Conservation (phyloP, 2,329 filamentous ascomycete species). For the Cyclaneusma minus region DNA sequence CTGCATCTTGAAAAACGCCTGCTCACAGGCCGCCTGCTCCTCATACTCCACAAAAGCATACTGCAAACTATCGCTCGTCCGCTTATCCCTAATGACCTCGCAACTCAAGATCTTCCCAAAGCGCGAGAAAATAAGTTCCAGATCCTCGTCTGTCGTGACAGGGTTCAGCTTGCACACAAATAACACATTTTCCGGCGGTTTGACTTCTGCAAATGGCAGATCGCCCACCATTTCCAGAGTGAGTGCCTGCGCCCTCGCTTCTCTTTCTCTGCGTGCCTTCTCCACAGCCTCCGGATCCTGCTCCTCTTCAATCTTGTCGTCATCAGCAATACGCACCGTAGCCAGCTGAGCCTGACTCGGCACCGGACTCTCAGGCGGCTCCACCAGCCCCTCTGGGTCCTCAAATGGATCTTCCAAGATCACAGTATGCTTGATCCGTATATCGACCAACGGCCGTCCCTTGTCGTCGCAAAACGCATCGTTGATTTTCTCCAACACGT, state of each 20-base stretch:
- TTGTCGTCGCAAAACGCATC: conserved; percentile 73
- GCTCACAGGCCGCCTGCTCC: conserved; percentile 81
- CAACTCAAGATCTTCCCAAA: conserved; percentile 93
- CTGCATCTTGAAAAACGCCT: conserved; percentile 98
- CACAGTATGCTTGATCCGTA: conserved; percentile 84
- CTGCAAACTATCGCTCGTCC: conserved; percentile 86
- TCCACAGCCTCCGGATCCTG: conserved; percentile 65
- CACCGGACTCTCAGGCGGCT: conserved; percentile 64
- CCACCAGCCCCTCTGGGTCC: conserved; percentile 61
- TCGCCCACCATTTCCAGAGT: conserved; percentile 98
- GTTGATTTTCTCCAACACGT: conserved; percentile 87
- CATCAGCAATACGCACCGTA: conserved; percentile 81
- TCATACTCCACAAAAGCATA: conserved; percentile 98
- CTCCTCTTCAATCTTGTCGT: conserved; percentile 65
- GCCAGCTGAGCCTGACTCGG: conserved; percentile 76
- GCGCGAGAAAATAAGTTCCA: conserved; percentile 90
- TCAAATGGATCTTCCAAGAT: conserved; percentile 84
- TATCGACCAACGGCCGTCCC: conserved; percentile 81
- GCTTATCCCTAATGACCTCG: conserved; percentile 87
- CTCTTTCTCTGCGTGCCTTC: conserved; percentile 66
- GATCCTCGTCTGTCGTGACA: conserved; percentile 84
- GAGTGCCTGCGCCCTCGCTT: conserved; percentile 84
- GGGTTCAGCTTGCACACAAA: conserved; percentile 99
- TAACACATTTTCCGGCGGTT: conserved; percentile 89
- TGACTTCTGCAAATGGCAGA: conserved; percentile 91